Conservation (phyloP, 345 rosid species). For the Boechera stricta region DNA sequence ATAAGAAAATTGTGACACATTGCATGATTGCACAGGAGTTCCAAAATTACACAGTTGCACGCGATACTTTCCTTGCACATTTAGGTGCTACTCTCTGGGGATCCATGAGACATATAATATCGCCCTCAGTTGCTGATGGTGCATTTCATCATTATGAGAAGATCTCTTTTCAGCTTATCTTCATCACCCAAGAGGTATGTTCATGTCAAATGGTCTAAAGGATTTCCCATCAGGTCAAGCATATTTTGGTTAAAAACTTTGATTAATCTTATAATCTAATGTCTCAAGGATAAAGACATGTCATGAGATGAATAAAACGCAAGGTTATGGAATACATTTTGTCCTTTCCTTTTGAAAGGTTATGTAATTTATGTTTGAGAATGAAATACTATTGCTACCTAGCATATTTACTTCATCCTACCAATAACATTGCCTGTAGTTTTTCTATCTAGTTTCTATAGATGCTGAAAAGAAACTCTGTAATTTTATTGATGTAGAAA, state of each 20-base stretch:
- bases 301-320: constrained; percentile 9
- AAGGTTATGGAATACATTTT: constrained; percentile 5
- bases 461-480: constrained; percentile 32
- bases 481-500: constrained; percentile 62
- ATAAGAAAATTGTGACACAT: constrained; percentile 29
- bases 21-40: constrained; percentile 60
- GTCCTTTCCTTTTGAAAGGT: constrained; percentile 18
- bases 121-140: constrained; percentile 97
- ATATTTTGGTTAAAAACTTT: constrained; percentile 18
- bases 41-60: constrained; percentile 95
- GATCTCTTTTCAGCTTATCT: constrained; percentile 90
- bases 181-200: constrained; percentile 91
- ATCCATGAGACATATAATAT: constrained; percentile 85
- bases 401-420: constrained; percentile 11
- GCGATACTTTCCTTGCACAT: constrained; percentile 95
- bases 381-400: constrained; percentile 11
- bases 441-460: constrained; percentile 25
- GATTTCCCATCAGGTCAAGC: constrained; percentile 31
- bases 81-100: constrained; percentile 97
- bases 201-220: constrained; percentile 19
- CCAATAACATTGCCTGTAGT: constrained; percentile 10
- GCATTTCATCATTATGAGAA: constrained; percentile 96
- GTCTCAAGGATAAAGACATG: constrained; percentile 22
- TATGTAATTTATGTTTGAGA: constrained; percentile 31
- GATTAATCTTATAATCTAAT: constrained; percentile 5